Conservation (phyloP, 169 alveolate species). For the Miamiensis avidus region DNA sequence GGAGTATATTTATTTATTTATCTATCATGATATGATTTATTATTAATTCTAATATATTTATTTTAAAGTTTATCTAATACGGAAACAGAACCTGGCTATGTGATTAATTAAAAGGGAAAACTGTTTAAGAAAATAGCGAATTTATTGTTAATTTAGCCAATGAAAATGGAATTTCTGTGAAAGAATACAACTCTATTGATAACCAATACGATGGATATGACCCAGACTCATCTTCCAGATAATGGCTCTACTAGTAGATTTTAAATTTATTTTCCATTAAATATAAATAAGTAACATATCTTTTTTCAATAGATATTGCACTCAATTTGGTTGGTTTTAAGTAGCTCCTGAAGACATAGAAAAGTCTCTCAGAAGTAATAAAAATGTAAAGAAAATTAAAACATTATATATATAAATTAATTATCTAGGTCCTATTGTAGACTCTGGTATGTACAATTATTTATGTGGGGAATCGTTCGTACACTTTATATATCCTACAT, state of each 20-base stretch:
- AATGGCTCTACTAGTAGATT: not conserved
- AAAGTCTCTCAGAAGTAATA: not conserved
- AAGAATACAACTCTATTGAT: not conserved
- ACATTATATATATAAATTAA: too few species aligned
- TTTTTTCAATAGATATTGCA: not conserved
- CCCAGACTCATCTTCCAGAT: not conserved
- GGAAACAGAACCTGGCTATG: slow-evolving; percentile 9
- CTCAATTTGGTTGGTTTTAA: slow-evolving; percentile 17
- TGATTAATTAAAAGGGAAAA: not conserved
- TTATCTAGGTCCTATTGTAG: not conserved
- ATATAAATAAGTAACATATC: not conserved
- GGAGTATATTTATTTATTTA: not conserved
- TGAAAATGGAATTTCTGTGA: not conserved
- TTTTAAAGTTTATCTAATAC: not conserved
- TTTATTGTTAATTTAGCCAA: not conserved
- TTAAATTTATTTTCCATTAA: too few species aligned
- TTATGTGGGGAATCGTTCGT: slow-evolving; percentile 2
- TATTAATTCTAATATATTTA: too few species aligned
- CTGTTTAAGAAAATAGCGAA: not conserved
- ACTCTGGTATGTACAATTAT: not conserved
- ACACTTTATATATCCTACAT: not conserved
- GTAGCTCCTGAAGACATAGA: not conserved
- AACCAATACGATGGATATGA: not conserved
- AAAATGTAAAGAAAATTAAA: too few species aligned
- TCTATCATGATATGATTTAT: not conserved